These are phyloP conservation scores for Yamadazyma dendronema DNA, from an alignment of 1,139 yeast species.

Conservation along the genomic window DNA sequence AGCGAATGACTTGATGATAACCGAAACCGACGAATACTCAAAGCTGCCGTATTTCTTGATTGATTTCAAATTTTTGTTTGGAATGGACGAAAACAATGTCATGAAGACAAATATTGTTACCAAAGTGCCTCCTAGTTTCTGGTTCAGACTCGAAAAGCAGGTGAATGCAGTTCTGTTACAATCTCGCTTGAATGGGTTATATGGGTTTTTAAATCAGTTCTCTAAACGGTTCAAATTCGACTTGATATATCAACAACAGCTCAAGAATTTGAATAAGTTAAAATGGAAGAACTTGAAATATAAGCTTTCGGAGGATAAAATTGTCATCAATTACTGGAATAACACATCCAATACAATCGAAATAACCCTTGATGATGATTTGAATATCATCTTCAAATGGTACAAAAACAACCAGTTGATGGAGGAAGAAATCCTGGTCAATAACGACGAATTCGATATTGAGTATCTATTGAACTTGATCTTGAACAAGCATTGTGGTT, in stretches of 20 bases:
- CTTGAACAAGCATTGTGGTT: slow-evolving; percentile 40
- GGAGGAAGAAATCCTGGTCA: slow-evolving; percentile 7
- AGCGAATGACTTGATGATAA: slow-evolving; percentile 41
- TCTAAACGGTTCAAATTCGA: slow-evolving; percentile 73
- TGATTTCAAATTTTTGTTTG: slow-evolving; percentile 67
- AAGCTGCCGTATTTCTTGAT: slow-evolving; percentile 72
- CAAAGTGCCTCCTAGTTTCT: slow-evolving; percentile 31
- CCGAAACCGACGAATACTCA: slow-evolving; percentile 35
- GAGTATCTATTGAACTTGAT: slow-evolving; percentile 35
- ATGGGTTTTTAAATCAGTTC: slow-evolving; percentile 67
- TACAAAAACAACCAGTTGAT: slow-evolving; percentile 48
- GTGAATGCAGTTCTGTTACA: slow-evolving; percentile 58
- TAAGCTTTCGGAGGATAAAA: slow-evolving; percentile 52
- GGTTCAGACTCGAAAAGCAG: slow-evolving; percentile 49
- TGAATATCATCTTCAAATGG: slow-evolving; percentile 66
- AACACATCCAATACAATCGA: slow-evolving; percentile 54
- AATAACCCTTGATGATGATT: slow-evolving; percentile 57
- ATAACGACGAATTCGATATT: slow-evolving; percentile 28
- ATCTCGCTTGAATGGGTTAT: slow-evolving; percentile 57
- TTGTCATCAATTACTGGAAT: slow-evolving; percentile 72
- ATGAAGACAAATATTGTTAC: slow-evolving; percentile 34
- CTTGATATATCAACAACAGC: slow-evolving; percentile 58
- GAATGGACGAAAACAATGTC: slow-evolving; percentile 21
- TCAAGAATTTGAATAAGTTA: slow-evolving; percentile 53
- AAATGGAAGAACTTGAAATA: slow-evolving; percentile 71